A percentile compares a stretch with the other conserved stretches of the same genome.
Conservation (phyloP, 345 rosid species). For the Euphorbia lathyris region DNA sequence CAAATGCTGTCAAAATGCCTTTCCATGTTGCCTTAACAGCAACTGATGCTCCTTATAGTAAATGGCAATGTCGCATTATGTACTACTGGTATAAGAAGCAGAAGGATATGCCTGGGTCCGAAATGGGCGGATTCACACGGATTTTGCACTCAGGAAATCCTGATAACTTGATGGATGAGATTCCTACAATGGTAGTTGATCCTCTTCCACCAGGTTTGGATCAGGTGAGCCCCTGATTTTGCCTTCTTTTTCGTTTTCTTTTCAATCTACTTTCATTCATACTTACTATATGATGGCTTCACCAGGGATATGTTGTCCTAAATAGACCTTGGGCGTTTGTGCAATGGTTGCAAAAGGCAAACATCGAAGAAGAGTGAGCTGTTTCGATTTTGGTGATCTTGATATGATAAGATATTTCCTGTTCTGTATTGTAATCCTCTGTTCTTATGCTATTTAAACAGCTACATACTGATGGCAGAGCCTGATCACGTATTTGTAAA, state of each 20-base stretch:
- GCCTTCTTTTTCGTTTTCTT: not conserved
- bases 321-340: constrained; percentile 99
- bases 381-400: not conserved
- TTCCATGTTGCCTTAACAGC: constrained; percentile 93
- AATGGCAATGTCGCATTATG: constrained; percentile 98
- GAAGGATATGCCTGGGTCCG: constrained; percentile 73
- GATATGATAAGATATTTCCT: not conserved
- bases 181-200: constrained; percentile 82
- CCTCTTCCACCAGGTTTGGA: constrained; percentile 91
- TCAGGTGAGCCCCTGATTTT: constrained; percentile 41
- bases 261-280: not conserved
- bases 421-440: not conserved
- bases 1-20: constrained; percentile 19
- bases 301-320: constrained; percentile 87
- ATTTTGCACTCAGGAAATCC: constrained; percentile 85
- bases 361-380: constrained; percentile 86
- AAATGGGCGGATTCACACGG: constrained; percentile 92
- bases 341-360: constrained; percentile 88
- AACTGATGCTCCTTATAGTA: constrained; percentile 74
- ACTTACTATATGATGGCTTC: not conserved
- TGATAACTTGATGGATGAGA: constrained; percentile 91
- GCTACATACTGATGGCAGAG: constrained; percentile 87
- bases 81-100: constrained; percentile 87
- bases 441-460: constrained; percentile 26
- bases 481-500: constrained; percentile 81